Conservation (phyloP, 768 basidiomycete genomes). For the Strobilomyces dryophilus region DNA sequence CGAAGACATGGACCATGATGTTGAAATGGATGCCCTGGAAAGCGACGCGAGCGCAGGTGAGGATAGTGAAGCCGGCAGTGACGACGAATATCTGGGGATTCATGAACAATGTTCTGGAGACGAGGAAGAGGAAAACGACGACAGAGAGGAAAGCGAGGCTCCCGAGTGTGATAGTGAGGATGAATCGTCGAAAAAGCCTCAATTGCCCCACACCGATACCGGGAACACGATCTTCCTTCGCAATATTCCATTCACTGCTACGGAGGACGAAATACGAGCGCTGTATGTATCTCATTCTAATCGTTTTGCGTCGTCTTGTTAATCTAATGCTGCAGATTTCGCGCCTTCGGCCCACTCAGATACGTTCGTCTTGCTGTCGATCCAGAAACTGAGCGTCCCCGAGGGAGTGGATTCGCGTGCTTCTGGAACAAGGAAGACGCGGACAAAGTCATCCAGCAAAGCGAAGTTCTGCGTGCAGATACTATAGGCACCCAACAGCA, state of each 20-base stretch:
- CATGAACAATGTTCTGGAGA: slow-evolving; percentile 32
- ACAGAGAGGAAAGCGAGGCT: slow-evolving; percentile 18
- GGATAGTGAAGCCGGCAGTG: slow-evolving; percentile 34
- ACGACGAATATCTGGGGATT: slow-evolving; percentile 42
- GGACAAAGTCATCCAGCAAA: slow-evolving; percentile 77
- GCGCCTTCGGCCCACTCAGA: slow-evolving; percentile 85
- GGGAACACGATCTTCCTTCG: slow-evolving; percentile 93
- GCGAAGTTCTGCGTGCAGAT: slow-evolving; percentile 65
- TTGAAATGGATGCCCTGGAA: slow-evolving; percentile 30
- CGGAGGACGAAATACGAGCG: slow-evolving; percentile 86
- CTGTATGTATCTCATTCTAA: slow-evolving; percentile 49
- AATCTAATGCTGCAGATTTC: slow-evolving; percentile 49
- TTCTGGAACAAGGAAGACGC: slow-evolving; percentile 95
- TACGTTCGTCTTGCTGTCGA: slow-evolving; percentile 93
- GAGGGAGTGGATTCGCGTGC: slow-evolving; percentile 95
- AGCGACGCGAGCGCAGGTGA: slow-evolving; percentile 19
- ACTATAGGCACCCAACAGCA: slow-evolving; percentile 44
- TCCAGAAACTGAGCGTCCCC: slow-evolving; percentile 73
- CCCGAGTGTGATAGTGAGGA: slow-evolving; percentile 17
- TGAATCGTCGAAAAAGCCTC: slow-evolving; percentile 53
- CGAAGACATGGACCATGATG: slow-evolving; percentile 28
- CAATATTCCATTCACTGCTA: slow-evolving; percentile 88
- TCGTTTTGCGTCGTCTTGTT: not conserved
- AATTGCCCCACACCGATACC: slow-evolving; percentile 76
- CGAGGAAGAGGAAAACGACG: slow-evolving; percentile 26